phyloP scores from a whole-genome alignment of 306 rosid genomes.

The Benincasa hispida region DNA sequence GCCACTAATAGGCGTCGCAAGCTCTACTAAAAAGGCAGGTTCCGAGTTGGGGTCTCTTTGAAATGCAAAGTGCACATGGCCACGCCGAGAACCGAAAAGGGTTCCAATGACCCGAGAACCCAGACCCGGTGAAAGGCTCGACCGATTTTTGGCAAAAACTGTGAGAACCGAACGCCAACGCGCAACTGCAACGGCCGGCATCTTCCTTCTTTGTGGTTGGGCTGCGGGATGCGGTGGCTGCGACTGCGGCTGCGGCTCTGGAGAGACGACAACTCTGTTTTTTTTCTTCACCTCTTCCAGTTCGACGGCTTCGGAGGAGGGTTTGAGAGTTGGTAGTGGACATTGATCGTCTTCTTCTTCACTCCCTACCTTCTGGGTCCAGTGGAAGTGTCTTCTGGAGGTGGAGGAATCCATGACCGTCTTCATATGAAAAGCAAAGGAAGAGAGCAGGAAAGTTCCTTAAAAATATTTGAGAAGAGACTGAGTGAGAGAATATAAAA shows the following conservation, averaged over 20 bases:
- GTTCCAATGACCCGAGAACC: conserved; percentile 77
- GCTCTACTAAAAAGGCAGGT: conserved; percentile 82
- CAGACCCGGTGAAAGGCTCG: conserved; percentile 32
- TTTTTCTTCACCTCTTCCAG: conserved; percentile 22
- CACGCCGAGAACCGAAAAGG: conserved; percentile 77
- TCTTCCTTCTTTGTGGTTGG: conserved; percentile 36
- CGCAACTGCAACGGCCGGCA: conserved; percentile 58
- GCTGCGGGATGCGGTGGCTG: conserved; percentile 6
- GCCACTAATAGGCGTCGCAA: conserved; percentile 77
- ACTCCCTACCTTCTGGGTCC: conserved; percentile 78
- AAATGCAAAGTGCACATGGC: conserved; percentile 83
- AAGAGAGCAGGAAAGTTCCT: conserved; percentile 3
- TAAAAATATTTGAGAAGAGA: background rate
- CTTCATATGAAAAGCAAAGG: conserved; percentile 14
- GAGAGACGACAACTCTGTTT: background rate
- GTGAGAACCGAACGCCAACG: conserved; percentile 67
- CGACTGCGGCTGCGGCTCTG: conserved; percentile 11
- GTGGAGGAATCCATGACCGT: conserved; percentile 50
- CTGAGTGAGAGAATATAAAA: background rate
- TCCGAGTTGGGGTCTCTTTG: conserved; percentile 64
- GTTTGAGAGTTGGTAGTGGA: conserved; percentile 3
- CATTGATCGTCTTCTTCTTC: conserved; percentile 45
- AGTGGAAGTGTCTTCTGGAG: conserved; percentile 93
- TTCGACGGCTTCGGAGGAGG: conserved; percentile 25
- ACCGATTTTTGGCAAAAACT: conserved; percentile 30